Evolutionary conservation across 1,284 basidiomycete genomes (phyloP), one percentile per base, ranked within the genome.

Genomic region (Boletellus deceptivus): DNA sequence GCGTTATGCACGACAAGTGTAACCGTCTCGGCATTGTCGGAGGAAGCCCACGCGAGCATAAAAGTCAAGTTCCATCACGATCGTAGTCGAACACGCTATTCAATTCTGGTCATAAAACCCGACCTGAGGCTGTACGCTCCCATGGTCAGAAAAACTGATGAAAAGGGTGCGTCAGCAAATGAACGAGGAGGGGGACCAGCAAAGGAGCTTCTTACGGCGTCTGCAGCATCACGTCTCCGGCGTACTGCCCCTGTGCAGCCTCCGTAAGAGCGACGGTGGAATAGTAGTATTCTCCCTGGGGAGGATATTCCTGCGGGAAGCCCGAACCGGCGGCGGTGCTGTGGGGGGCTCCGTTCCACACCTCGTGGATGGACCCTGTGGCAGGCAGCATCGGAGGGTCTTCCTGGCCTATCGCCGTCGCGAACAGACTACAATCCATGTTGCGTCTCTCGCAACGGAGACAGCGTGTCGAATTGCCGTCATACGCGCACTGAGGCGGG

Each of bases 401-500:
- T 35, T 48, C 53, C 40, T 64, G 49, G 14, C 41, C 25, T 25
- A 27, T 6, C 6, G 40, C 39, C 17, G 53, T 20, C 8, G 33
- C 8, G 29, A 63, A 67, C 33, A 65, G 24, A 16, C 66, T 68
- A 24, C 62, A 68, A 0, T 6, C 10, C 0, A 25, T 45, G 20
- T 49, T 17, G 6, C 48, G 49, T 39, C 29, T 53, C 48, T 52
- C 48, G 41, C 62, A 64, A 45, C 62, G 64, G 34, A 20, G 14
- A 27, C 62, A 64, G 1, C 43, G 40, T 3, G 33, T 46, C 1
- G 62, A 56, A n/a, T 46, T 31, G 22, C 43, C 52, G 22, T 54
- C 48, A 53, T 61, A 67, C 1, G 29, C 24, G 46, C 62, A 64
- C 62, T 64, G n/a, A n/a, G n/a, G n/a, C n/a, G n/a, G n/a, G n/a